These are phyloP conservation scores for Kluyveromyces starmeri DNA, from an alignment of 805 yeast genomes.

Conservation along the genomic window DNA sequence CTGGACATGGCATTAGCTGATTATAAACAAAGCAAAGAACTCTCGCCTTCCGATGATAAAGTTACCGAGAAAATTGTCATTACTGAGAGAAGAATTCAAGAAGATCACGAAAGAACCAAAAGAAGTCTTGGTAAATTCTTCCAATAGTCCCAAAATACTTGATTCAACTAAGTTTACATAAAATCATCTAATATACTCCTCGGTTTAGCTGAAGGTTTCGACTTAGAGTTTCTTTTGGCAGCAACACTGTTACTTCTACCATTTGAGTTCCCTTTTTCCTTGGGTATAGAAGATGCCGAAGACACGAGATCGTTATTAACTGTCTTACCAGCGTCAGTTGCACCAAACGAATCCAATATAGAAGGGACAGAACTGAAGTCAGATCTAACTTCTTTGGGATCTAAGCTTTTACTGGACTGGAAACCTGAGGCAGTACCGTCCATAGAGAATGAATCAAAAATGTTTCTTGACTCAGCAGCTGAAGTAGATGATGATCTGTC, in stretches of 20 bases:
- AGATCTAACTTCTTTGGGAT: too few species aligned
- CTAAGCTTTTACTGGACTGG: neutral
- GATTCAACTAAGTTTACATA: conserved; percentile 15
- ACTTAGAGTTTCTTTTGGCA: neutral
- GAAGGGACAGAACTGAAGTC: too few species aligned
- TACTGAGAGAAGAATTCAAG: conserved; percentile 34
- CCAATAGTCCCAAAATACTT: conserved; percentile 11
- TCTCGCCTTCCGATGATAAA: conserved; percentile 41
- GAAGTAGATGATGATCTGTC: neutral
- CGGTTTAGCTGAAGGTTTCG: conserved; percentile 11
- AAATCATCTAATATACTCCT: conserved; percentile 27
- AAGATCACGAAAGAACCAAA: conserved; percentile 41
- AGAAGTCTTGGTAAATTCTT: conserved; percentile 59
- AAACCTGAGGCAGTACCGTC: neutral
- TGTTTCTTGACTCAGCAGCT: neutral
- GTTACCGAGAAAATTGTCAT: conserved; percentile 37
- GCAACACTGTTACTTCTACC: too few species aligned
- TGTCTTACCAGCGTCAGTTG: too few species aligned
- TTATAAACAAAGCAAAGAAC: conserved; percentile 35
- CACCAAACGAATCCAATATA: too few species aligned
- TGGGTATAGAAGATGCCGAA: too few species aligned
- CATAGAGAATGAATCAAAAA: neutral
- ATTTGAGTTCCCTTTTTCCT: too few species aligned
- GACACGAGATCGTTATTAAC: too few species aligned
- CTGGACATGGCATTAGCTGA: conserved; percentile 42